Percentiles rank a stretch among this genome's conserved stretches.
These are phyloP conservation scores for Aspergillus felis DNA, from an alignment of 2,329 filamentous ascomycete species.

Conservation along the genomic window DNA sequence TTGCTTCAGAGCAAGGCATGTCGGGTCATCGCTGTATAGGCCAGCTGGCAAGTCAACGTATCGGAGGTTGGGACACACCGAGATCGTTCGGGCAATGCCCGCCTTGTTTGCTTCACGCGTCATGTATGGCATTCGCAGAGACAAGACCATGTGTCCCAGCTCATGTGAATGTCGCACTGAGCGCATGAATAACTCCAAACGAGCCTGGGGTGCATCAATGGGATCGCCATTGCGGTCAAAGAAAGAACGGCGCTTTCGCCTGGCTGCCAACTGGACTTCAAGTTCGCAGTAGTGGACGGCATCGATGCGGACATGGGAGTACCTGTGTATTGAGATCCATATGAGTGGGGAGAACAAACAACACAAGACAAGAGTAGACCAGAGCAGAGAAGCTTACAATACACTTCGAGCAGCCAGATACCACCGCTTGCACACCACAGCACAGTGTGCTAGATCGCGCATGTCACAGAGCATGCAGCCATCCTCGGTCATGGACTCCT, in stretches of 20 bases:
- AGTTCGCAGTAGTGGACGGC: conserved; percentile 90
- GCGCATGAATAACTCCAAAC: conserved; percentile 73
- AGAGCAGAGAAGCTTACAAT: conserved; percentile 52
- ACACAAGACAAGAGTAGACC: conserved; percentile 2
- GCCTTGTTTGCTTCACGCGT: conserved; percentile 80
- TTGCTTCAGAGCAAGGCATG: conserved; percentile 70
- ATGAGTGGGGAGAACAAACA: conserved; percentile 8
- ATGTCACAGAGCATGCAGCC: conserved; percentile 92
- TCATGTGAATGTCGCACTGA: conserved; percentile 74
- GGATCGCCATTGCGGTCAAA: conserved; percentile 75
- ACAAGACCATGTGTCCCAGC: conserved; percentile 67
- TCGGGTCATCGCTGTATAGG: conserved; percentile 74
- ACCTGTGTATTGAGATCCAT: conserved; percentile 48
- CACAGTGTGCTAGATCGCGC: conserved; percentile 79
- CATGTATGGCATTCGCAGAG: conserved; percentile 92
- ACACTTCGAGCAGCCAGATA: conserved; percentile 52
- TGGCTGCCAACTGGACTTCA: conserved; percentile 75
- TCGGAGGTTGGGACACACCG: conserved; percentile 75
- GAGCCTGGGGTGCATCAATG: conserved; percentile 71
- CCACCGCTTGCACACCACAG: conserved; percentile 72
- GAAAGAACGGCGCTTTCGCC: conserved; percentile 68
- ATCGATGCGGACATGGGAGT: conserved; percentile 87
- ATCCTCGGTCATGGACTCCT: conserved; percentile 72
- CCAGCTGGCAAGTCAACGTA: conserved; percentile 91
- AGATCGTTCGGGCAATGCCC: conserved; percentile 79